Percentiles rank a stretch among this genome's conserved stretches.
Conservation (phyloP, 2,329 filamentous ascomycete genomes). For the Colletotrichum neosansevieriae region DNA sequence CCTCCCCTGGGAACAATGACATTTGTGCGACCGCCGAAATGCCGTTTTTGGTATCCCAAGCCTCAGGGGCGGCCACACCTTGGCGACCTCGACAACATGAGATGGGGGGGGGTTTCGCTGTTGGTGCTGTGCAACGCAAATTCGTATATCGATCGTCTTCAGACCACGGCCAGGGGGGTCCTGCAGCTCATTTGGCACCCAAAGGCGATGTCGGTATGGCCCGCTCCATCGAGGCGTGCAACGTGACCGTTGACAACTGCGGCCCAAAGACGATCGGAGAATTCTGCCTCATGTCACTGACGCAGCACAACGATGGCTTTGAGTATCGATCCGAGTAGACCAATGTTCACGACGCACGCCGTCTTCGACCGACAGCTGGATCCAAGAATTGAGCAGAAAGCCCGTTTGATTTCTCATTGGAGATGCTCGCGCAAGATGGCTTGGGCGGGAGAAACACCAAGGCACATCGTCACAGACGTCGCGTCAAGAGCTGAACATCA, state of each 20-base stretch:
- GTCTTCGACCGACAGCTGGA: too few relatives aligned
- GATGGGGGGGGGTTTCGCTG: too few relatives aligned
- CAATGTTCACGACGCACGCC: not conserved
- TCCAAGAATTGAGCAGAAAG: not conserved
- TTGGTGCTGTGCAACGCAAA: too few relatives aligned
- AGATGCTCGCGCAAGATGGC: not conserved
- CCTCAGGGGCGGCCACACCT: too few relatives aligned
- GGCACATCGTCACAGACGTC: not conserved
- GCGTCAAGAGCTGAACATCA: not conserved
- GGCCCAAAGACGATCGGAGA: slow-evolving; percentile 44
- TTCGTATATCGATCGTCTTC: too few relatives aligned
- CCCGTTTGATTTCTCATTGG: not conserved
- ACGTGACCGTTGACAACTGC: slow-evolving; percentile 51
- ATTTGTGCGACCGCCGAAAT: too few relatives aligned
- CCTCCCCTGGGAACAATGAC: too few relatives aligned
- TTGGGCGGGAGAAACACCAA: not conserved
- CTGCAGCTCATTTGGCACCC: too few relatives aligned
- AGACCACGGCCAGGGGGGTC: too few relatives aligned
- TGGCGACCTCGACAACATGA: too few relatives aligned
- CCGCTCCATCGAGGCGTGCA: slow-evolving; percentile 43
- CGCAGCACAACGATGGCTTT: not conserved
- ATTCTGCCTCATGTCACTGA: not conserved
- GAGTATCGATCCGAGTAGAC: not conserved
- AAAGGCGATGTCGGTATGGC: not conserved
- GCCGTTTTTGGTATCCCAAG: too few relatives aligned